These are phyloP conservation scores for Suillus subalutaceus DNA, from an alignment of 768 basidiomycete genomes.

Conservation along the genomic window DNA sequence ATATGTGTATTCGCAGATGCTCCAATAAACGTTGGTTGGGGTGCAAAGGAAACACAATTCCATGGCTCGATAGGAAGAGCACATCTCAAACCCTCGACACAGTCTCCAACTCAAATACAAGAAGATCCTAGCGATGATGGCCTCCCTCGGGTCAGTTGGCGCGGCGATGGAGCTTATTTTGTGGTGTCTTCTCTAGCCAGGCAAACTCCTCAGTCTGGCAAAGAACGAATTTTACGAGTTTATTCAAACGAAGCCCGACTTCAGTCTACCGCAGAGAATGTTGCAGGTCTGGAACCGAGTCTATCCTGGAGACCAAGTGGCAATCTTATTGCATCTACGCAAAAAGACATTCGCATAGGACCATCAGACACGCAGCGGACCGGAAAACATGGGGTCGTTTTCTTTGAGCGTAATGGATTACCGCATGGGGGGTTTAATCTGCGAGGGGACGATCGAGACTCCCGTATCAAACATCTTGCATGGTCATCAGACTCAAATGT, in stretches of 20 bases:
- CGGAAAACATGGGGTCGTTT: conserved; percentile 82
- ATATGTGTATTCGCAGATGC: conserved; percentile 53
- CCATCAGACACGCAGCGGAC: conserved; percentile 68
- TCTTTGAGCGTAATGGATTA: conserved; percentile 95
- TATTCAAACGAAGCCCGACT: conserved; percentile 56
- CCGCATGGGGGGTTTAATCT: conserved; percentile 88
- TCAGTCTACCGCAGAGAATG: conserved; percentile 83
- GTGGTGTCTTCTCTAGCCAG: conserved; percentile 76
- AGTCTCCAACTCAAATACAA: conserved; percentile 41
- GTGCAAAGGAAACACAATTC: conserved; percentile 95
- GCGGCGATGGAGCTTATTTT: conserved; percentile 91
- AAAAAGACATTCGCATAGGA: conserved; percentile 74
- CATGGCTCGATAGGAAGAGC: conserved; percentile 93
- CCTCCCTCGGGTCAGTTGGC: conserved; percentile 82
- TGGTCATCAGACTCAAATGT: conserved; percentile 93
- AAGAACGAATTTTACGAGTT: conserved; percentile 29
- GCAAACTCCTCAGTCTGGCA: conserved; percentile 21
- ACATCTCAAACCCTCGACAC: conserved; percentile 54
- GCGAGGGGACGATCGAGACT: conserved; percentile 57
- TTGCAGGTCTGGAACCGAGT: conserved; percentile 79
- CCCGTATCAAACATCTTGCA: conserved; percentile 70
- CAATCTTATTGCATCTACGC: conserved; percentile 78
- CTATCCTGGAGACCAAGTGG: conserved; percentile 90
- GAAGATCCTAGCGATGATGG: conserved; percentile 73
- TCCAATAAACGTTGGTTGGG: conserved; percentile 97